phyloP scores from a whole-genome alignment of 73 alveolate species.

The Urostyla sp. region DNA sequence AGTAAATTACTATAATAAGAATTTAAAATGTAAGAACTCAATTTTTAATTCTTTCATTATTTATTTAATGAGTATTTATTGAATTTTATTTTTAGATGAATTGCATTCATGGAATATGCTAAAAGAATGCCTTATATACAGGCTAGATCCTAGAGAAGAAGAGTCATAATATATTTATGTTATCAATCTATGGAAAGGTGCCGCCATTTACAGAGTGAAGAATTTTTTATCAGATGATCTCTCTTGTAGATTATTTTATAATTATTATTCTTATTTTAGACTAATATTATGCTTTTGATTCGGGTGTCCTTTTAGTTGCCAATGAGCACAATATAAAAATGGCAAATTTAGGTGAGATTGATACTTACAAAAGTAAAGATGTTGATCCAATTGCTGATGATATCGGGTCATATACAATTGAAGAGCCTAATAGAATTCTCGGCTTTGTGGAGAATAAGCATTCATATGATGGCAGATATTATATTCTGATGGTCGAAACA shows the following conservation, averaged over 20 bases:
- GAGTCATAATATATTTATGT: conserved; percentile 5
- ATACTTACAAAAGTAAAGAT: neutral
- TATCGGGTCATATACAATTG: neutral
- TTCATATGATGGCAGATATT: conserved; percentile 4
- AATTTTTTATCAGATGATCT: conserved; percentile 22
- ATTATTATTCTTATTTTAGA: neutral
- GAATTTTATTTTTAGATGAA: conserved; percentile 28
- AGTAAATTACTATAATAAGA: conserved; percentile 3
- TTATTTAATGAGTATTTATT: neutral
- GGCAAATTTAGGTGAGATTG: neutral
- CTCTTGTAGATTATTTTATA: conserved; percentile 40
- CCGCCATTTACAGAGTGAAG: conserved; percentile 16
- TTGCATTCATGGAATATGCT: conserved; percentile 22
- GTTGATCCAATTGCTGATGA: neutral
- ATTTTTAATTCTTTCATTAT: too few relatives aligned
- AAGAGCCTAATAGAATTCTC: conserved; percentile 9
- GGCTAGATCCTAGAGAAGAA: conserved; percentile 43
- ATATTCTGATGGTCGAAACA: conserved; percentile 11
- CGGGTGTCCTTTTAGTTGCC: conserved; percentile 4
- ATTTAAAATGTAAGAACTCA: conserved; percentile 13
- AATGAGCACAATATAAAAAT: conserved; percentile 1
- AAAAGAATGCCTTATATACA: conserved; percentile 6
- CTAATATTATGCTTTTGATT: conserved; percentile 4
- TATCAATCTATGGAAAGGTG: neutral
- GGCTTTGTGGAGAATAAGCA: conserved; percentile 41